A percentile compares a stretch with the other conserved stretches of the same genome.
phyloP scores from a whole-genome alignment of 2,329 filamentous ascomycete genomes.

The Leptodontidium sp. region DNA sequence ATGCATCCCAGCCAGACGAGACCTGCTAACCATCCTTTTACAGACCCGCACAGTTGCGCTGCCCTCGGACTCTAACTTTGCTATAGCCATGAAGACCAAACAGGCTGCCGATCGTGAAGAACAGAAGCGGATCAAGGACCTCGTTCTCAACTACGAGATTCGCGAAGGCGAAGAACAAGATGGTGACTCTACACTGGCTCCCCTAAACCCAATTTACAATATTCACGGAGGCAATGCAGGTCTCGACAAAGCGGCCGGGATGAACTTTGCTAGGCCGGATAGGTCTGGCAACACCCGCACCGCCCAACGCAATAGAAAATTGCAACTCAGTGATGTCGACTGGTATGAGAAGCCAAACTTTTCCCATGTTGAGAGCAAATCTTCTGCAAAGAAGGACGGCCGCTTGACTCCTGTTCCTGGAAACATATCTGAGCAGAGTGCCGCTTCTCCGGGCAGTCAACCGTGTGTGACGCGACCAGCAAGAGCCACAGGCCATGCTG shows the following conservation, averaged over 20 bases:
- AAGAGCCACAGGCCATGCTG: conserved; percentile 26
- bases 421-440: background rate
- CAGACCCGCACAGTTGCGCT: conserved; percentile 92
- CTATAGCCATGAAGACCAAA: conserved; percentile 94
- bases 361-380: conserved; percentile 31
- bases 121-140: conserved; percentile 97
- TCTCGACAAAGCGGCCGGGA: conserved; percentile 59
- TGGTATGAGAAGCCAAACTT: conserved; percentile 70
- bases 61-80: conserved; percentile 90
- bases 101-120: conserved; percentile 95
- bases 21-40: conserved; percentile 26
- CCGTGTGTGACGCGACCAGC: conserved; percentile 16
- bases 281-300: conserved; percentile 55
- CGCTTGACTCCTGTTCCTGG: conserved; percentile 3
- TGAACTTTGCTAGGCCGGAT: conserved; percentile 45
- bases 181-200: conserved; percentile 65
- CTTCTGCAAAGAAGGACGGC: conserved; percentile 14
- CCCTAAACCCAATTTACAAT: conserved; percentile 57
- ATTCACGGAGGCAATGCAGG: conserved; percentile 64
- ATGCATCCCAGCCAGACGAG: background rate
- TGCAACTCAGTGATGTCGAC: conserved; percentile 96
- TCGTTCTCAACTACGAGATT: conserved; percentile 96
- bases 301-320: conserved; percentile 84
- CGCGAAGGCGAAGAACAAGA: conserved; percentile 82
- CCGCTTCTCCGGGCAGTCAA: conserved; percentile 1